Percentiles rank a stretch among this genome's conserved stretches.
Evolutionary conservation across 257 asterid genomes (phyloP).

Genomic region (Scutellaria minor): DNA sequence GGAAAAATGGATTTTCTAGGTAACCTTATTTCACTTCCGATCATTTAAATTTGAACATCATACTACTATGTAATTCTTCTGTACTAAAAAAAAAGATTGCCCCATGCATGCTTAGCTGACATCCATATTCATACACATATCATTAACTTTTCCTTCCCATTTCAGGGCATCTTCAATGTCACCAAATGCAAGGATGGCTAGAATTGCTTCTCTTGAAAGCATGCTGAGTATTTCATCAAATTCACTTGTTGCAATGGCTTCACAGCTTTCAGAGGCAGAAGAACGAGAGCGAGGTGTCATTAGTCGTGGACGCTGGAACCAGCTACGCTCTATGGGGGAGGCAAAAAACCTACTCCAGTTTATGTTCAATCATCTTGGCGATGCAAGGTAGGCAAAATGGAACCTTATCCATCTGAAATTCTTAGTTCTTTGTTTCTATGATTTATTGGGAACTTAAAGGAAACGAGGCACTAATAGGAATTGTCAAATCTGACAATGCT

Average conservation of each 20-base stretch:
- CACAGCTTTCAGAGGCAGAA: slow-evolving; percentile 99
- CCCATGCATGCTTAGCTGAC: slow-evolving; percentile 19
- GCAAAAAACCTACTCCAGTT: slow-evolving; percentile 85
- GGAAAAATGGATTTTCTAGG: slow-evolving; percentile 87
- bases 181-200: slow-evolving; percentile 86
- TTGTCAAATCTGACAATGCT: no score
- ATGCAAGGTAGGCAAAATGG: slow-evolving; percentile 64
- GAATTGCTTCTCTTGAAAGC: slow-evolving; percentile 95
- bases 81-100: neutral
- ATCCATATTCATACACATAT: neutral
- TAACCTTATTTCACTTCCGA: slow-evolving; percentile 29
- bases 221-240: slow-evolving; percentile 93
- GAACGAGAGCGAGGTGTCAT: slow-evolving; percentile 85
- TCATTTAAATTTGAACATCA: slow-evolving; percentile 1
- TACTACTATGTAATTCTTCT: neutral
- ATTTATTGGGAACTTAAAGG: neutral
- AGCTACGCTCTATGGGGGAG: slow-evolving; percentile 96
- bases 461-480: neutral
- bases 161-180: slow-evolving; percentile 92
- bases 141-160: slow-evolving; percentile 22
- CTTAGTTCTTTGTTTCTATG: neutral
- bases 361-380: slow-evolving; percentile 87
- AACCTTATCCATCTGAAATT: neutral
- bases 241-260: slow-evolving; percentile 97
- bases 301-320: slow-evolving; percentile 95